Conservation (phyloP, 108 stramenopile species). For the Discostella pseudostelligera region DNA sequence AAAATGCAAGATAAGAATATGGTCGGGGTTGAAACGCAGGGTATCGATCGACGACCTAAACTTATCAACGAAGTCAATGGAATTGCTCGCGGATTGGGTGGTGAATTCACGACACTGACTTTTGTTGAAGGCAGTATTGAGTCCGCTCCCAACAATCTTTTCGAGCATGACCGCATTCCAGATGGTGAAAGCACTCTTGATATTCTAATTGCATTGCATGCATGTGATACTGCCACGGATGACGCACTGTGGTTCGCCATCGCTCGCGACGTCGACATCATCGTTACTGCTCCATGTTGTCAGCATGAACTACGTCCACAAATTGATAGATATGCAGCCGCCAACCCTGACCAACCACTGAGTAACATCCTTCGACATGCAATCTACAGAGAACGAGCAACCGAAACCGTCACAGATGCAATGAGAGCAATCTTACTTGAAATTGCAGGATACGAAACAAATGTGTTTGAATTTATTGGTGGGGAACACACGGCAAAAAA, state of each 20-base stretch:
- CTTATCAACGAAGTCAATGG: conserved; percentile 69
- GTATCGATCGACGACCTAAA: conserved; percentile 79
- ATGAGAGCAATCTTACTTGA: conserved; percentile 76
- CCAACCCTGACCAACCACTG: conserved; percentile 42
- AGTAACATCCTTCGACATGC: conserved; percentile 62
- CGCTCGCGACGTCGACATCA: conserved; percentile 45
- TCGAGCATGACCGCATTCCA: conserved; percentile 1
- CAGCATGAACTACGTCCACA: conserved; percentile 84
- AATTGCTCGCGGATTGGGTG: conserved; percentile 61
- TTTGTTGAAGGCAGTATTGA: conserved; percentile 75
- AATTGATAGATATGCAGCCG: conserved; percentile 60
- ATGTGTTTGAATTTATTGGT: conserved; percentile 87
- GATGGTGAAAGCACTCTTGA: conserved; percentile 27
- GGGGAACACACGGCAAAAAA: conserved; percentile 88
- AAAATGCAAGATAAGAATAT: not conserved
- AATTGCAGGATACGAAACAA: conserved; percentile 78
- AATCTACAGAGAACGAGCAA: conserved; percentile 74
- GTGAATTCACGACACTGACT: conserved; percentile 52
- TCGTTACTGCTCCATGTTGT: conserved; percentile 87
- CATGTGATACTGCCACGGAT: conserved; percentile 90
- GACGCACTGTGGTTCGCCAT: conserved; percentile 80
- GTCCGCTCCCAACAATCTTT: conserved; percentile 20
- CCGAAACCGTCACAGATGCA: conserved; percentile 80
- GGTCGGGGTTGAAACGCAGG: conserved; percentile 47
- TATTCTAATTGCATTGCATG: conserved; percentile 85